Evolutionary conservation across 805 yeast genomes (phyloP).

Genomic region (Lipomyces spencermartinsiae): DNA sequence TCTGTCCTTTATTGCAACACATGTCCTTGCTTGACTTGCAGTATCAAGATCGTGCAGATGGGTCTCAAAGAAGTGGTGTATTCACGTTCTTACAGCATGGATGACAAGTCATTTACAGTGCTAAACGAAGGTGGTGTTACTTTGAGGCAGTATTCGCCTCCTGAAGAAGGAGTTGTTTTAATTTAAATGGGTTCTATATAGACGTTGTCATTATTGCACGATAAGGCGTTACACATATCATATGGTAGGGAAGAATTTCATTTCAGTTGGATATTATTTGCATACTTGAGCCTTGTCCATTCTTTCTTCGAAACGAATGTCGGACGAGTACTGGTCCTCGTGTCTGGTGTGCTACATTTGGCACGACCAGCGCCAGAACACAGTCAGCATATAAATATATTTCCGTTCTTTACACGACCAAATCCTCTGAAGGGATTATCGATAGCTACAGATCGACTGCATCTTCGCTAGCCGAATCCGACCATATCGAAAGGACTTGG

Average conservation of each 20-base stretch:
- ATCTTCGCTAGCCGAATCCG: too few species aligned
- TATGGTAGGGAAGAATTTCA: neutral
- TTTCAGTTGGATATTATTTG: neutral
- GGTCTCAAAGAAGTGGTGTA: constrained; percentile 93
- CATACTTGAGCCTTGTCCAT: neutral
- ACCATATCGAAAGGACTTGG: too few species aligned
- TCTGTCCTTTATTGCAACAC: constrained; percentile 87
- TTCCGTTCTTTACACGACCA: too few species aligned
- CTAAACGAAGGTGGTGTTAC: constrained; percentile 74
- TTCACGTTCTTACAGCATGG: constrained; percentile 93
- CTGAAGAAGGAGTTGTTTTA: constrained; percentile 43
- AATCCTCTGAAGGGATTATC: too few species aligned
- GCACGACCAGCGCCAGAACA: too few species aligned
- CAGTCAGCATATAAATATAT: too few species aligned
- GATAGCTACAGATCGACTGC: too few species aligned
- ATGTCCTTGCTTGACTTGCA: constrained; percentile 94
- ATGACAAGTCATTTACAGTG: constrained; percentile 71
- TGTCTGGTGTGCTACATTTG: too few species aligned
- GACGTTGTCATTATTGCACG: neutral
- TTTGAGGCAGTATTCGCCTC: constrained; percentile 65
- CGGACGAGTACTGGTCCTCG: neutral
- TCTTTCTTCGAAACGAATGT: neutral
- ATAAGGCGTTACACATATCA: neutral
- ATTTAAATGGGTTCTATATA: constrained; percentile 9
- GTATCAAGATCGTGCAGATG: constrained; percentile 91